Percentiles rank a stretch among this genome's conserved stretches.
Conservation (phyloP, 345 rosid species). For the Aquilaria sinensis region DNA sequence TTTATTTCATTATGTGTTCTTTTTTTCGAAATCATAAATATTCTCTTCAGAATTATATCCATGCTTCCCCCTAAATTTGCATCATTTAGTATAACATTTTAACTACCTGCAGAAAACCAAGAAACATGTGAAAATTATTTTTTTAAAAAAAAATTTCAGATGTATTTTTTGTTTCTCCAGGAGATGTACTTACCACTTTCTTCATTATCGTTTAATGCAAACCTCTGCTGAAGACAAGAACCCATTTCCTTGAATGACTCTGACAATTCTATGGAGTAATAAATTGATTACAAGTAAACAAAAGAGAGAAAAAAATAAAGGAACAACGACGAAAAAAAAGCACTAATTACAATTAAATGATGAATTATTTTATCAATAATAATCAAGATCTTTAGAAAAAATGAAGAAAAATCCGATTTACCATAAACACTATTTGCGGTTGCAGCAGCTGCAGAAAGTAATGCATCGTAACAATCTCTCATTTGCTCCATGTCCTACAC, state of each 20-base stretch:
- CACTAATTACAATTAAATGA: not conserved
- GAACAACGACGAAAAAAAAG: too few relatives aligned
- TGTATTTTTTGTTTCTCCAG: not conserved
- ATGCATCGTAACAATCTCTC: slow-evolving; percentile 79
- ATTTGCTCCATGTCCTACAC: slow-evolving; percentile 69
- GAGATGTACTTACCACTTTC: slow-evolving; percentile 57
- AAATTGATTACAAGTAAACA: too few relatives aligned
- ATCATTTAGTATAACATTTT: too few relatives aligned
- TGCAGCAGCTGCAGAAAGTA: slow-evolving; percentile 85
- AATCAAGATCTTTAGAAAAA: not conserved
- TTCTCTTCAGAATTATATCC: too few relatives aligned
- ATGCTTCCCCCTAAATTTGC: too few relatives aligned
- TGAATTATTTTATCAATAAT: not conserved
- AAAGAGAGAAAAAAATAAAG: too few relatives aligned
- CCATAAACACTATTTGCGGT: slow-evolving; percentile 79
- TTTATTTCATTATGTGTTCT: too few relatives aligned
- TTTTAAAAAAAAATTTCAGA: too few relatives aligned
- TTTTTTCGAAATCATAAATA: too few relatives aligned
- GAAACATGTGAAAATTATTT: too few relatives aligned
- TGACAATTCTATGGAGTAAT: slow-evolving; percentile 51
- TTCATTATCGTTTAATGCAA: slow-evolving; percentile 66
- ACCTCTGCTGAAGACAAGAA: slow-evolving; percentile 70
- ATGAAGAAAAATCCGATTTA: slow-evolving; percentile 7
- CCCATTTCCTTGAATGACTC: slow-evolving; percentile 83
- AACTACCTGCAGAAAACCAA: too few relatives aligned